Evolutionary conservation across 352 stramenopile species (phyloP).

Genomic region (Globisporangium barbulae): DNA sequence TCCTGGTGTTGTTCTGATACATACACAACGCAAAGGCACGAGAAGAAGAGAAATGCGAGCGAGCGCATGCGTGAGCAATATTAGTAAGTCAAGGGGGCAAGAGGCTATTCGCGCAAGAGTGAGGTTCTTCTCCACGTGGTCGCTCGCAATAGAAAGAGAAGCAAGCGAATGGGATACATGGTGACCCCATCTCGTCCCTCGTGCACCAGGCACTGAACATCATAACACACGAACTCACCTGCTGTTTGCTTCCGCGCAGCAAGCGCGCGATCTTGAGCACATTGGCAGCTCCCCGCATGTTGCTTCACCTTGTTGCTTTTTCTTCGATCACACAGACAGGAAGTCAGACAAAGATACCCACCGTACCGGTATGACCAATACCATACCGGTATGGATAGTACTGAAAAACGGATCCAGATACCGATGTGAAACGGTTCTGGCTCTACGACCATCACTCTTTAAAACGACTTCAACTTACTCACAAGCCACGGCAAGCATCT

Average conservation of each 20-base stretch:
- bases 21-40: background rate
- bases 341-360: background rate
- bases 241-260: slow-evolving; percentile 23
- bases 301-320: background rate
- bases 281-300: slow-evolving; percentile 28
- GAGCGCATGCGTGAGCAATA: slow-evolving; percentile 1
- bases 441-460: too few relatives aligned
- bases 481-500: too few relatives aligned
- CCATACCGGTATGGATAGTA: too few relatives aligned
- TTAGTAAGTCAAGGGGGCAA: background rate
- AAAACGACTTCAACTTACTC: too few relatives aligned
- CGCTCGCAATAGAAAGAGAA: background rate
- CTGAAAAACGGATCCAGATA: background rate
- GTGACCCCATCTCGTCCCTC: background rate
- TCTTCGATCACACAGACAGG: background rate
- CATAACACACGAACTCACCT: slow-evolving; percentile 20
- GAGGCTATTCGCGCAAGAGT: background rate
- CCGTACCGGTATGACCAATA: too few relatives aligned
- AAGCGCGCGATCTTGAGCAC: slow-evolving; percentile 27
- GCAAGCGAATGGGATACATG: background rate
- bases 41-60: background rate
- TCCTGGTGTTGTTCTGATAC: slow-evolving; percentile 2
- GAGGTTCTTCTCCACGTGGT: background rate
- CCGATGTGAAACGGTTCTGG: too few relatives aligned
- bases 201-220: background rate